Evolutionary conservation across 2,329 filamentous ascomycete genomes (phyloP), one percentile per base, ranked within the genome.

Genomic region (Apiospora malaysiana): DNA sequence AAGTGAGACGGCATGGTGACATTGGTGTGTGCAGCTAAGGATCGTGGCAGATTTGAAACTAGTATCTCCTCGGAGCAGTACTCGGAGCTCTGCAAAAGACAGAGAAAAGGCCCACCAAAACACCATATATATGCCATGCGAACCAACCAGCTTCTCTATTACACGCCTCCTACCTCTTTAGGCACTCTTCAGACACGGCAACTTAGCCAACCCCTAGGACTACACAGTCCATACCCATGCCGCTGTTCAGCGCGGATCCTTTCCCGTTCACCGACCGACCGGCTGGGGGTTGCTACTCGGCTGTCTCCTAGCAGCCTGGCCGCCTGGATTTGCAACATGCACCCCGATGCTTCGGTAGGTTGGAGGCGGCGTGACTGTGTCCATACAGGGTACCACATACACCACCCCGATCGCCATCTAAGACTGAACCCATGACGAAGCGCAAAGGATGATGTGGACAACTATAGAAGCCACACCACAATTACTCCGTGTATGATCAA

Each of bases 1-100:
- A 37, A 63, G 56, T 63, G 56, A 63, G 56, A 63, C 56, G 56
- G 56, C 12, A 63, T 63, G 56, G 56, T 63, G 56, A 63, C 56
- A 63, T 40, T 63, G 25, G 25, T 32, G 27, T 32, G 51, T 56
- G 25, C 51, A 27, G 51, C 51, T 25, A 56, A 56, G 51, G 51
- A 56, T 63, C 32, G 56, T 63, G 56, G 56, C 56, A 63, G 56
- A 63, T 63, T 63, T 8, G 56, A n/a, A 63, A 40, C 56, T 63
- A n/a, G 40, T 63, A 63, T 63, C 56, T 63, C 56, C 56, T 63
- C 56, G 56, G 56, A 63, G 56, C 56, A 40, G 9, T 37, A 16
- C 56, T 63, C 56, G 56, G 56, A 63, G 56, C 56, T 63, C 21
- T 37, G 27, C 51, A n/a, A n/a, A n/a, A 63, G 12, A 5, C n/a